Percentiles rank a stretch among this genome's conserved stretches.
Conservation (phyloP, 345 rosid genomes). For the Pugionium cornutum region DNA sequence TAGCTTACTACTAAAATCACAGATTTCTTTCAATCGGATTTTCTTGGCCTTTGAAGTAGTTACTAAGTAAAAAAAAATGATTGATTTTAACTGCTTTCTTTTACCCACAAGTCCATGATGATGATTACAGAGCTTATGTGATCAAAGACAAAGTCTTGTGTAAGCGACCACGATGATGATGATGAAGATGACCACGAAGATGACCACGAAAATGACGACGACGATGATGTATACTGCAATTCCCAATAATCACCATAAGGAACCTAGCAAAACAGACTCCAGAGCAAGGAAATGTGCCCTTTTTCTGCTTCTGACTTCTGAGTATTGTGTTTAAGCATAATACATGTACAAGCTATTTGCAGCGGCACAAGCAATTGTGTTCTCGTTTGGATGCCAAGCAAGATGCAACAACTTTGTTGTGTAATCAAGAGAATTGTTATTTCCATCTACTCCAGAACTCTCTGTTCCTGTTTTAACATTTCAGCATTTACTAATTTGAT, state of each 20-base stretch:
- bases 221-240: slow-evolving; percentile 15
- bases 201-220: no score
- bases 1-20: slow-evolving; percentile 40
- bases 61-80: slow-evolving; percentile 27
- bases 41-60: slow-evolving; percentile 33
- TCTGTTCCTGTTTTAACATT: slow-evolving; percentile 70
- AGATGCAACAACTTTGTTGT: slow-evolving; percentile 87
- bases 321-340: slow-evolving; percentile 51
- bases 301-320: slow-evolving; percentile 19
- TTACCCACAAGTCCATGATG: not conserved
- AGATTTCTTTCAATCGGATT: slow-evolving; percentile 40
- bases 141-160: not conserved
- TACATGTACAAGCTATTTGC: slow-evolving; percentile 99
- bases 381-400: slow-evolving; percentile 96
- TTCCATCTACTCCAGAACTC: slow-evolving; percentile 66
- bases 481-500: not conserved
- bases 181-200: not conserved
- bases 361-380: slow-evolving; percentile 96
- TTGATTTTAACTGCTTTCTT: slow-evolving; percentile 18
- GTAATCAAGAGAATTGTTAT: slow-evolving; percentile 78
- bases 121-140: slow-evolving; percentile 31
- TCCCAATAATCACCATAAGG: slow-evolving; percentile 3
- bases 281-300: slow-evolving; percentile 18
- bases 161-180: not conserved
- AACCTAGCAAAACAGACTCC: slow-evolving; percentile 21